These are phyloP conservation scores for Paraphoma sp. DNA, from an alignment of 2,329 filamentous ascomycete species.

Conservation along the genomic window DNA sequence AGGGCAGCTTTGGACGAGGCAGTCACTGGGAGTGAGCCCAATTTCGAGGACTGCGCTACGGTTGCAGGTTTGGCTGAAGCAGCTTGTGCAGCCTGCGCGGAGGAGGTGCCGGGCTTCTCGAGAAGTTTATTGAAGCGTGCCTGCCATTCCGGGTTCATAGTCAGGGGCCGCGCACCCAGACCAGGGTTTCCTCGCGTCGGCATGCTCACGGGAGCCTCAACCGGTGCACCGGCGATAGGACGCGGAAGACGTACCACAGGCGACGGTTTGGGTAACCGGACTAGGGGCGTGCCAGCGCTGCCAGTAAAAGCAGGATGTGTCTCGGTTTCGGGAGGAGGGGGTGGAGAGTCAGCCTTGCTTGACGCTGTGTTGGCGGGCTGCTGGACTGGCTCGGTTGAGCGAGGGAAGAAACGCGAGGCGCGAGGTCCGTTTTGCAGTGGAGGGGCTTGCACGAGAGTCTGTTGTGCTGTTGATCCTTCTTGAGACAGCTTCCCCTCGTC, in stretches of 20 bases:
- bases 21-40: constrained; percentile 64
- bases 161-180: constrained; percentile 47
- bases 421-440: constrained; percentile 37
- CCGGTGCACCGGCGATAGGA: constrained; percentile 38
- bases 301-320: constrained; percentile 77
- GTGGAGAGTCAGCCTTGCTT: constrained; percentile 38
- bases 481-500: constrained; percentile 34
- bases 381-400: constrained; percentile 29
- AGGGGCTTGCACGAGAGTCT: constrained; percentile 26
- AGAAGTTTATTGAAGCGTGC: constrained; percentile 81
- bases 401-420: constrained; percentile 48
- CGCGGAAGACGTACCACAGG: constrained; percentile 85
- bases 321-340: constrained; percentile 72
- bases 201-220: constrained; percentile 50
- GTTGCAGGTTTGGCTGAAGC: constrained; percentile 14
- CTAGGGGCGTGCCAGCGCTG: constrained; percentile 68
- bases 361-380: constrained; percentile 24
- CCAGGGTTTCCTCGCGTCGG: constrained; percentile 35
- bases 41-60: constrained; percentile 42
- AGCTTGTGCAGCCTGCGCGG: constrained; percentile 35
- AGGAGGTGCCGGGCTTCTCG: constrained; percentile 60
- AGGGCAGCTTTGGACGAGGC: constrained; percentile 69
- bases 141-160: constrained; percentile 70
- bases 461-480: constrained; percentile 32
- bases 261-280: constrained; percentile 71